Evolutionary conservation across 164 flowering plant genomes (phyloP).

Genomic region (Aristolochia californica): DNA sequence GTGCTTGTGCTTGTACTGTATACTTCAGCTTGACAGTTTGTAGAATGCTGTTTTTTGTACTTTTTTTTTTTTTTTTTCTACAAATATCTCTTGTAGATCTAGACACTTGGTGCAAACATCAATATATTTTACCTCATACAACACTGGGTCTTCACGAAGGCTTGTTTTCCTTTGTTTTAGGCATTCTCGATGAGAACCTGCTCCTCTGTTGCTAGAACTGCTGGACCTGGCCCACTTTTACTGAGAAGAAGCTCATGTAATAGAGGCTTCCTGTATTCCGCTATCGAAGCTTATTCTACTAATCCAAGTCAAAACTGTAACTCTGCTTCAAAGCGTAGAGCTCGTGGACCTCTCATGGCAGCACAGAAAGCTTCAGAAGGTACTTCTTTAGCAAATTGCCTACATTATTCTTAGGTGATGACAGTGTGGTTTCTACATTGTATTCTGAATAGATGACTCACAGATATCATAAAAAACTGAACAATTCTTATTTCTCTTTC

Average conservation of each 20-base stretch:
- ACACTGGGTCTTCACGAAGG: no score
- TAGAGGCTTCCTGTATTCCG: slow-evolving; percentile 21
- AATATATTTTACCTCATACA: no score
- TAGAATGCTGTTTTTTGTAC: no score
- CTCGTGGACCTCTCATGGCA: slow-evolving; percentile 82
- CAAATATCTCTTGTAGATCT: no score
- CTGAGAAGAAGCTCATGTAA: slow-evolving; percentile 25
- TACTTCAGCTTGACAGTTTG: no score
- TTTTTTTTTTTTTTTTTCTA: no score
- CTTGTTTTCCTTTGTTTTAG: slow-evolving; percentile 14
- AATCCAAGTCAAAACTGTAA: slow-evolving; percentile 20
- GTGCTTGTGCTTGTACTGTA: no score
- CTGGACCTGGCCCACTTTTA: slow-evolving; percentile 22
- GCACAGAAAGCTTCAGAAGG: slow-evolving; percentile 75
- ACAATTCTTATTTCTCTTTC: no score
- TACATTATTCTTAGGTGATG: not conserved
- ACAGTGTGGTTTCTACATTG: not conserved
- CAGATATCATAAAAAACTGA: not conserved
- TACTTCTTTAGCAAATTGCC: slow-evolving; percentile 7
- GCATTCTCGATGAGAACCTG: slow-evolving; percentile 42
- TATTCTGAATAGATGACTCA: not conserved
- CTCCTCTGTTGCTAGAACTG: slow-evolving; percentile 31
- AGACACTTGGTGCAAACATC: no score
- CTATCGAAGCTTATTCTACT: slow-evolving; percentile 21
- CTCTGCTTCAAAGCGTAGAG: slow-evolving; percentile 50